A percentile compares a stretch with the other conserved stretches of the same genome.
These are phyloP conservation scores for Penicillium salamii DNA, from an alignment of 495 filamentous ascomycete genomes.

Conservation along the genomic window DNA sequence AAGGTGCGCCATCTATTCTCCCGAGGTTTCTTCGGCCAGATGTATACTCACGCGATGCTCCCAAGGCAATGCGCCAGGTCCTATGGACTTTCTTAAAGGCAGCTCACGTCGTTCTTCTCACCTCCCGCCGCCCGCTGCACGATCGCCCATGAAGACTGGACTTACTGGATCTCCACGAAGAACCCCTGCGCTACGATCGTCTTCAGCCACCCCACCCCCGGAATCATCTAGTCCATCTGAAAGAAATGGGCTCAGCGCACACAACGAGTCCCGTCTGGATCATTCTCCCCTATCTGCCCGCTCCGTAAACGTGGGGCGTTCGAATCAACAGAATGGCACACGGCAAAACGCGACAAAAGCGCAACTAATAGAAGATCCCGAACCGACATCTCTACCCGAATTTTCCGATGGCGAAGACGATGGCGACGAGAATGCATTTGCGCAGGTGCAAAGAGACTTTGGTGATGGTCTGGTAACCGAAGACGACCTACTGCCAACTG, in stretches of 20 bases:
- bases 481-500: slow-evolving; percentile 17
- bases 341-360: slow-evolving; percentile 34
- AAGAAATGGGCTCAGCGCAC: slow-evolving; percentile 24
- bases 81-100: slow-evolving; percentile 40
- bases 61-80: slow-evolving; percentile 40
- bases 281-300: slow-evolving; percentile 35
- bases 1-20: slow-evolving; percentile 27
- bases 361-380: slow-evolving; percentile 26
- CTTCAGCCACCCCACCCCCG: slow-evolving; percentile 32
- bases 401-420: slow-evolving; percentile 43
- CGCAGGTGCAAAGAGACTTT: slow-evolving; percentile 26
- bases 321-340: slow-evolving; percentile 38
- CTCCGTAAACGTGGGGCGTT: slow-evolving; percentile 34
- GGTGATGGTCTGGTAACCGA: slow-evolving; percentile 22
- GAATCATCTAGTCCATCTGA: slow-evolving; percentile 40
- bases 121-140: slow-evolving; percentile 34
- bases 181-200: slow-evolving; percentile 41
- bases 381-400: slow-evolving; percentile 13
- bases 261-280: slow-evolving; percentile 25
- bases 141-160: slow-evolving; percentile 46
- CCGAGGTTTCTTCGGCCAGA: background rate
- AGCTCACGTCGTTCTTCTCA: slow-evolving; percentile 30
- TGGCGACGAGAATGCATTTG: slow-evolving; percentile 34
- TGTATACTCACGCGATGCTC: slow-evolving; percentile 8
- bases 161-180: slow-evolving; percentile 41